phyloP scores from a whole-genome alignment of 2,329 filamentous ascomycete genomes.

The Alternaria conjuncta region DNA sequence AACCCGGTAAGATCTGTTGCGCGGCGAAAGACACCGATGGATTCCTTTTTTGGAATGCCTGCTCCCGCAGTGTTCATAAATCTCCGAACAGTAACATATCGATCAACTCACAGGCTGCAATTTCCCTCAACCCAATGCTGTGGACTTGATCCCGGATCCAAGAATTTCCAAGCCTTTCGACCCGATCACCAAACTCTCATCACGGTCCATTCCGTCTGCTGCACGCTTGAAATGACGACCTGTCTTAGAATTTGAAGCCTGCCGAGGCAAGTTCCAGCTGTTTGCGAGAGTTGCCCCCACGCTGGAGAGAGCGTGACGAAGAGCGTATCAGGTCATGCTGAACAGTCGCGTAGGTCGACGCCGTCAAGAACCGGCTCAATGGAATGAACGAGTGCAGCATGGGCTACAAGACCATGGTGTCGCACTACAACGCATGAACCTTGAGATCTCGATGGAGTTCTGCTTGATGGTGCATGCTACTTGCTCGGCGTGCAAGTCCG shows the following conservation, averaged over 20 bases:
- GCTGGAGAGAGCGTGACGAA: background rate
- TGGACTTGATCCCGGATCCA: background rate
- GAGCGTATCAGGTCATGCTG: background rate
- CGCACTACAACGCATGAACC: background rate
- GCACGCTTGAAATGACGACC: background rate
- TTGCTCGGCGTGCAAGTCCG: background rate
- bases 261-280: background rate
- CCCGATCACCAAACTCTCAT: background rate
- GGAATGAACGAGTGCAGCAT: background rate
- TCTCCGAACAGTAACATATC: background rate
- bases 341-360: background rate
- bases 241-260: background rate
- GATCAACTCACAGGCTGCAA: background rate
- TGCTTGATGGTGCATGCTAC: background rate
- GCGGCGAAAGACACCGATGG: background rate
- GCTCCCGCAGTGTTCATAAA: background rate
- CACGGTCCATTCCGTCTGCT: background rate
- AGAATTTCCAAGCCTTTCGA: background rate
- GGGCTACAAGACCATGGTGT: background rate
- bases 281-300: background rate
- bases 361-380: background rate
- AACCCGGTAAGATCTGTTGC: background rate
- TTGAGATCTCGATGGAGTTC: background rate
- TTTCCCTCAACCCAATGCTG: background rate
- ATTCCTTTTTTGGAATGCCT: background rate